A percentile compares a stretch with the other conserved stretches of the same genome.
Evolutionary conservation across 768 basidiomycete genomes (phyloP).

Genomic region (Paxillus rubicundulus): DNA sequence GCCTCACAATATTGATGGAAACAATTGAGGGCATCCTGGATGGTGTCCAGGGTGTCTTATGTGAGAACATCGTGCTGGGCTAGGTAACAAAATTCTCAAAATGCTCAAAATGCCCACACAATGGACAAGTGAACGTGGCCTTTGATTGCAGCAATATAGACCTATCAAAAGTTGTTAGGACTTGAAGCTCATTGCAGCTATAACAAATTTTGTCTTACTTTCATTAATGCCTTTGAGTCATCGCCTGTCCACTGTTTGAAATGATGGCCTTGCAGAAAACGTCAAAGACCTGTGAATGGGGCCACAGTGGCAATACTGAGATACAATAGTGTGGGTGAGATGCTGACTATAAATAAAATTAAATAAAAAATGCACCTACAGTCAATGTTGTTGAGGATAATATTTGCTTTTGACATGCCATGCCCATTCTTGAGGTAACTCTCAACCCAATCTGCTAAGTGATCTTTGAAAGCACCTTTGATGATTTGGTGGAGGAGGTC

Average conservation of each 20-base stretch:
- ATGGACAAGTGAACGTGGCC: conserved; percentile 23
- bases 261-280: conserved; percentile 31
- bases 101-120: conserved; percentile 18
- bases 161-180: too few relatives aligned
- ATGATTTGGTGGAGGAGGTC: conserved; percentile 20
- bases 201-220: too few relatives aligned
- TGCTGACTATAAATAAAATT: too few relatives aligned
- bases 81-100: conserved; percentile 36
- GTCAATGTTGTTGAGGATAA: too few relatives aligned
- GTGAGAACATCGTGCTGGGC: conserved; percentile 18
- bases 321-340: background rate
- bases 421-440: conserved; percentile 18
- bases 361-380: too few relatives aligned
- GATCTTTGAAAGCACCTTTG: conserved; percentile 32
- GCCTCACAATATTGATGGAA: conserved; percentile 22
- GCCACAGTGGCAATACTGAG: conserved; percentile 30
- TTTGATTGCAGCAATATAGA: conserved; percentile 25
- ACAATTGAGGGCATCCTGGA: conserved; percentile 15
- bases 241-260: too few relatives aligned
- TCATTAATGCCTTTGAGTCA: conserved; percentile 39
- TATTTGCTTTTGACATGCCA: conserved; percentile 31
- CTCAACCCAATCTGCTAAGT: conserved; percentile 31
- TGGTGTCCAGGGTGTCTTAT: conserved; percentile 15
- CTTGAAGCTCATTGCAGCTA: too few relatives aligned
- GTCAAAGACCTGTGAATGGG: conserved; percentile 26